phyloP scores from a whole-genome alignment of 2,329 filamentous ascomycete species.

The Fusarium proliferatum region DNA sequence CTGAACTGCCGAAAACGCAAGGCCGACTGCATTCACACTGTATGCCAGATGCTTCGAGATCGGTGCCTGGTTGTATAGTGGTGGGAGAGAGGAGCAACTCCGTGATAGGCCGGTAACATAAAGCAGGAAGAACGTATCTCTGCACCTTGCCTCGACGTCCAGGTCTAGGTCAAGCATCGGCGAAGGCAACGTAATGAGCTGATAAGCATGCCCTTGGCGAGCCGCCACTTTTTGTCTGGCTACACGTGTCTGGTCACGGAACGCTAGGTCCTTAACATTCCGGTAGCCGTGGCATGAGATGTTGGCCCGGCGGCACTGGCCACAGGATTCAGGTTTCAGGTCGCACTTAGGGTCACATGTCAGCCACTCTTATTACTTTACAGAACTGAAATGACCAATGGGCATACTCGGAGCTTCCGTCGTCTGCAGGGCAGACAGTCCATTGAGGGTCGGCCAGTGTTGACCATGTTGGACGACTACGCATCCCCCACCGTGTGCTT shows the following conservation, averaged over 20 bases:
- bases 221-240: background rate
- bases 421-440: background rate
- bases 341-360: background rate
- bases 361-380: background rate
- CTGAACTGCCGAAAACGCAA: background rate
- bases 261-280: background rate
- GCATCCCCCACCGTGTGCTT: background rate
- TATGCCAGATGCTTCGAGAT: background rate
- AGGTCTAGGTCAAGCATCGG: background rate
- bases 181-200: background rate
- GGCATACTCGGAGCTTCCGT: background rate
- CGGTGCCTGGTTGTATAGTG: background rate
- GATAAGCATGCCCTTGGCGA: background rate
- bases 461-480: background rate
- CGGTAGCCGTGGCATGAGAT: background rate
- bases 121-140: background rate
- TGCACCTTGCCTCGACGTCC: background rate
- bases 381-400: background rate
- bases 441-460: background rate
- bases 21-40: background rate
- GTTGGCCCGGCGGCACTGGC: background rate
- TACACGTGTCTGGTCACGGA: background rate
- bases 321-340: background rate
- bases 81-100: background rate
- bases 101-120: background rate